Percentiles rank a stretch among this genome's conserved stretches.
phyloP scores from a whole-genome alignment of 2,329 filamentous ascomycete genomes.

The Sporothrix pallida region DNA sequence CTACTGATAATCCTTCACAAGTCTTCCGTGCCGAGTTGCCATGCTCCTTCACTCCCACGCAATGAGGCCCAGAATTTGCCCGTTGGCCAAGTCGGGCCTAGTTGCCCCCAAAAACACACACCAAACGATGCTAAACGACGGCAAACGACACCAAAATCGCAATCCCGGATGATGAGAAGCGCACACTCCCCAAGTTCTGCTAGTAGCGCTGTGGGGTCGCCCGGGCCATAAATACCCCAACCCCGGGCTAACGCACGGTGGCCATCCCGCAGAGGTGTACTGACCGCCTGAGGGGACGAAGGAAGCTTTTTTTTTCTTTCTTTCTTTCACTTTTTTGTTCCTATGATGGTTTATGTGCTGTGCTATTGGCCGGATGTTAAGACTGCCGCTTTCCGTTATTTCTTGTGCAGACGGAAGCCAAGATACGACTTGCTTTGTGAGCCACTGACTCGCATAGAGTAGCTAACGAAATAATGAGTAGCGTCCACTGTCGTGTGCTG shows the following conservation, averaged over 20 bases:
- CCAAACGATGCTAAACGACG: neutral
- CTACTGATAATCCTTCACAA: neutral
- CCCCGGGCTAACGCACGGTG: neutral
- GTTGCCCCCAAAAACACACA: neutral
- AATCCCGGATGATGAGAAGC: conserved; percentile 22
- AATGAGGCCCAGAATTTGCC: neutral
- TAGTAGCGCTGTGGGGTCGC: conserved; percentile 6
- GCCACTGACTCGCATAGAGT: neutral
- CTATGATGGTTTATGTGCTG: conserved; percentile 3
- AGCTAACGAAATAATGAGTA: no score
- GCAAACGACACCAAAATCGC: no score
- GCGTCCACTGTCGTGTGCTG: no score
- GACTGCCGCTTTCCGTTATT: neutral
- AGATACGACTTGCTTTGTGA: neutral
- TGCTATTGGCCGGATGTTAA: neutral
- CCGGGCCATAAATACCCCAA: conserved; percentile 27
- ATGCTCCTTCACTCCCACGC: neutral
- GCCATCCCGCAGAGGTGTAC: no score
- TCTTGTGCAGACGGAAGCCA: neutral
- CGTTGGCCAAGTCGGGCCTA: conserved; percentile 13
- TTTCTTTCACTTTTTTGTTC: neutral
- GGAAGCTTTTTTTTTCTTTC: neutral
- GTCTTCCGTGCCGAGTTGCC: conserved; percentile 8
- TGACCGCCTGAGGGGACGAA: no score
- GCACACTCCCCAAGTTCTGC: neutral